These are phyloP conservation scores for Trametopsis cervina DNA, from an alignment of 768 basidiomycete species.

Conservation along the genomic window DNA sequence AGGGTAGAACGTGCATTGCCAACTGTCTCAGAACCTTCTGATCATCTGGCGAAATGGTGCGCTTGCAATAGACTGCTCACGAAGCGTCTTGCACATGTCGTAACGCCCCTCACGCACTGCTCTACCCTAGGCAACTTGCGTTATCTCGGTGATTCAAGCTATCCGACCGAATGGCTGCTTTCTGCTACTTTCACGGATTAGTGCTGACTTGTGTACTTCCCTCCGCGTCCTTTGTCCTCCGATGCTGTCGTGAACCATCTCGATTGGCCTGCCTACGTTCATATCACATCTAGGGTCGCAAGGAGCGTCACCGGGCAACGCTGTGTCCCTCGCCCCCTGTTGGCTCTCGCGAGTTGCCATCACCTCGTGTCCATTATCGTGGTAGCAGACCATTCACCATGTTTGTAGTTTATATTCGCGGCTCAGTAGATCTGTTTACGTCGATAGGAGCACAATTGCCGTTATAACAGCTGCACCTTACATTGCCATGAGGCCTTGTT, in stretches of 20 bases:
- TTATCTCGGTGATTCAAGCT: constrained; percentile 7
- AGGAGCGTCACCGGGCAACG: constrained; percentile 3
- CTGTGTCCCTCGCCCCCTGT: constrained; percentile 3
- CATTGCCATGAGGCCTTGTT: constrained; percentile 4
- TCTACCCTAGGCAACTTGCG: constrained; percentile 1
- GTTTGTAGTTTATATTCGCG: constrained; percentile 3
- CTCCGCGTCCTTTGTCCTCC: neutral
- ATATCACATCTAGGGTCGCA: constrained; percentile 21
- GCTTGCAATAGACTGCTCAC: too few relatives aligned
- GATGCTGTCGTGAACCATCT: constrained; percentile 7
- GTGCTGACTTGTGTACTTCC: neutral
- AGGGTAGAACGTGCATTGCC: constrained; percentile 4
- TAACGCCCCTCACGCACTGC: neutral
- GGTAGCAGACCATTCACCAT: neutral
- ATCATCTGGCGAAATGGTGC: neutral
- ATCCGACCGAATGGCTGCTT: neutral
- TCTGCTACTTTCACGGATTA: neutral
- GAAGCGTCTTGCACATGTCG: neutral
- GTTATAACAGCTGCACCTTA: constrained; percentile 3
- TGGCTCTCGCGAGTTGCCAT: constrained; percentile 6
- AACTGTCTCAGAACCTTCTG: constrained; percentile 7
- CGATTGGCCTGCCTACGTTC: constrained; percentile 17
- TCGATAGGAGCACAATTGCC: constrained; percentile 4
- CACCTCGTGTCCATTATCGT: constrained; percentile 21
- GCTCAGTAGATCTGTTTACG: constrained; percentile 11